phyloP scores from a whole-genome alignment of 345 rosid species.

The Triadica sebifera region DNA sequence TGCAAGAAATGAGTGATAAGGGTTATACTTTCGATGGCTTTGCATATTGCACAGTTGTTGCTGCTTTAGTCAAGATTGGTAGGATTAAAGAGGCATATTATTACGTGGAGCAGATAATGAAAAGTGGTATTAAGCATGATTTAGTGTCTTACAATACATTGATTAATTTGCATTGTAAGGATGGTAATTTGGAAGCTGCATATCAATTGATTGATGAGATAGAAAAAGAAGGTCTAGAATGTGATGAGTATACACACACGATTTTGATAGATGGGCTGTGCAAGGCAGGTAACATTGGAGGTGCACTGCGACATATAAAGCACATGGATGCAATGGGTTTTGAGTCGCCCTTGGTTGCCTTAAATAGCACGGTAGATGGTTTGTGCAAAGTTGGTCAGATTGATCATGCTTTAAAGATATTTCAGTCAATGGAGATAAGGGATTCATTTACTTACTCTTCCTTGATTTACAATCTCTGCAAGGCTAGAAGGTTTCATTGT shows the following conservation, averaged over 20 bases:
- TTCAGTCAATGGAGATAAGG: constrained; percentile 59
- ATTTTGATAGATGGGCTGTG: constrained; percentile 71
- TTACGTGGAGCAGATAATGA: constrained; percentile 42
- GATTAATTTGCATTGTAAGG: constrained; percentile 60
- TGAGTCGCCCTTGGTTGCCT: constrained; percentile 50
- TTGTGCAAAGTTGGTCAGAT: constrained; percentile 61
- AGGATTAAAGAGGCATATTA: constrained; percentile 45
- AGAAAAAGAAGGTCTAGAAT: constrained; percentile 52
- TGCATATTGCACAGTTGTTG: constrained; percentile 61
- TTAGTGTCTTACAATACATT: constrained; percentile 67
- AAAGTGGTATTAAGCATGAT: constrained; percentile 61
- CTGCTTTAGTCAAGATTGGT: constrained; percentile 64
- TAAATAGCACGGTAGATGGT: constrained; percentile 65
- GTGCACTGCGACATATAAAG: constrained; percentile 51
- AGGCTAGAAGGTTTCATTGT: constrained; percentile 48
- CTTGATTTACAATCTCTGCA: constrained; percentile 77
- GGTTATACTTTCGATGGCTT: constrained; percentile 82
- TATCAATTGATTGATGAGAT: constrained; percentile 52
- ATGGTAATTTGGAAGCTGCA: constrained; percentile 55
- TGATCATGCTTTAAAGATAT: constrained; percentile 51
- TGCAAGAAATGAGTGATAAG: constrained; percentile 51
- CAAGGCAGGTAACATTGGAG: constrained; percentile 54
- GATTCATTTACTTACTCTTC: constrained; percentile 78
- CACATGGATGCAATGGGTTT: constrained; percentile 51
- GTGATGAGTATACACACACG: constrained; percentile 74